phyloP scores from a whole-genome alignment of 2,329 filamentous ascomycete genomes.

The Paracoccidioides brasiliensis region DNA sequence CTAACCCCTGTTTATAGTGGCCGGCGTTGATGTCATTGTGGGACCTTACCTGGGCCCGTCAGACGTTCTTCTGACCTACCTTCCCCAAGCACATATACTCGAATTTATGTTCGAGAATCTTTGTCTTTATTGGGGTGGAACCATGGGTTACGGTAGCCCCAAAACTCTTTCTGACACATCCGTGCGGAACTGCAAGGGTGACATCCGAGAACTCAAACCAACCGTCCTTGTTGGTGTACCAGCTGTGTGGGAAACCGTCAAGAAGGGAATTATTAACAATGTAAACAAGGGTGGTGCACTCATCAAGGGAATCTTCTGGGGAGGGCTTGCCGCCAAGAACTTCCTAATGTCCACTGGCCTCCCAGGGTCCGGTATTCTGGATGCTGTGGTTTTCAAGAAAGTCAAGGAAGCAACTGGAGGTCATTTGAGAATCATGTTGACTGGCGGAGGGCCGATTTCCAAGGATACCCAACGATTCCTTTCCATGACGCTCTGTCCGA shows the following conservation, averaged over 20 bases:
- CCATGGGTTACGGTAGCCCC: constrained; percentile 77
- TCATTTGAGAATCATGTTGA: constrained; percentile 77
- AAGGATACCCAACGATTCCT: constrained; percentile 82
- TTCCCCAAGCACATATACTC: constrained; percentile 89
- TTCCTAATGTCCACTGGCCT: constrained; percentile 44
- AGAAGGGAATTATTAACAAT: constrained; percentile 79
- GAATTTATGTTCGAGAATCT: constrained; percentile 94
- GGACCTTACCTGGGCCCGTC: constrained; percentile 63
- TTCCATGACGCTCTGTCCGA: constrained; percentile 81
- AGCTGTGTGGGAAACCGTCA: constrained; percentile 92
- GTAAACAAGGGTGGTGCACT: constrained; percentile 60
- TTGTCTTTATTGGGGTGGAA: constrained; percentile 76
- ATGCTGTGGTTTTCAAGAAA: constrained; percentile 80
- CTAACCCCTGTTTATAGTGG: constrained; percentile 38
- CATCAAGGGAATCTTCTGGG: constrained; percentile 66
- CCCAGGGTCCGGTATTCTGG: constrained; percentile 52
- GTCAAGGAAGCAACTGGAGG: constrained; percentile 84
- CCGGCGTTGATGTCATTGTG: constrained; percentile 67
- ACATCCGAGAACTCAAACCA: constrained; percentile 83
- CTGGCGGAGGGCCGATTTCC: constrained; percentile 82
- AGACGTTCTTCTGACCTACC: constrained; percentile 76
- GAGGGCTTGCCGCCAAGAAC: constrained; percentile 46
- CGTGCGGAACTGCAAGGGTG: constrained; percentile 79
- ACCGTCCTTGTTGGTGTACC: constrained; percentile 89
- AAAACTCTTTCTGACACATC: constrained; percentile 77